A percentile compares a stretch with the other conserved stretches of the same genome.
phyloP scores from a whole-genome alignment of 805 yeast species.

The Priceomyces carsonii region DNA sequence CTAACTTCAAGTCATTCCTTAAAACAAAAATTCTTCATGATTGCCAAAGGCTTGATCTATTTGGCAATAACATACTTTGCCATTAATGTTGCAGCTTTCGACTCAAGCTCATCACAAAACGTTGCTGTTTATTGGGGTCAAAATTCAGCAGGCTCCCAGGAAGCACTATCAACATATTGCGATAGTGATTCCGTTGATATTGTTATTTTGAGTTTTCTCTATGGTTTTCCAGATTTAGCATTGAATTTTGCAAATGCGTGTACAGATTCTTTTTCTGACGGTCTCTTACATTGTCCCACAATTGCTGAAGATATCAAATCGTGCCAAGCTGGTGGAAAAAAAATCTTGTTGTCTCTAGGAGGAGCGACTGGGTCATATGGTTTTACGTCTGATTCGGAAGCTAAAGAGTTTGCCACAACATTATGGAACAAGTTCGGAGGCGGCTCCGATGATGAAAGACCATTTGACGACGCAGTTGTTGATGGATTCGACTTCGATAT shows the following conservation, averaged over 20 bases:
- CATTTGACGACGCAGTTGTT: constrained; percentile 27
- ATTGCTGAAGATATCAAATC: constrained; percentile 61
- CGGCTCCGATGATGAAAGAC: constrained; percentile 23
- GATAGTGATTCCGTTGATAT: constrained; percentile 65
- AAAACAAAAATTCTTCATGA: no score
- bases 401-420: constrained; percentile 49
- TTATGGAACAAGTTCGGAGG: constrained; percentile 39
- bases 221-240: constrained; percentile 47
- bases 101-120: constrained; percentile 32
- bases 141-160: constrained; percentile 17
- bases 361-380: constrained; percentile 44
- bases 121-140: constrained; percentile 93
- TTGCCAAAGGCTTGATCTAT: background rate
- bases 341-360: constrained; percentile 70
- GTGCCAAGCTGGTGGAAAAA: constrained; percentile 76
- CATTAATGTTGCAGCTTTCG: constrained; percentile 3
- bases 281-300: constrained; percentile 35
- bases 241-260: constrained; percentile 23
- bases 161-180: constrained; percentile 52
- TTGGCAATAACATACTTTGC: constrained; percentile 1
- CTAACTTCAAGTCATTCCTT: no score
- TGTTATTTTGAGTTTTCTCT: constrained; percentile 66
- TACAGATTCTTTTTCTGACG: constrained; percentile 32
- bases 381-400: constrained; percentile 50
- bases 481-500: constrained; percentile 37